A percentile compares a stretch with the other conserved stretches of the same genome.
Evolutionary conservation across 805 yeast genomes (phyloP).

Genomic region (Lipomyces yamanashiensis): DNA sequence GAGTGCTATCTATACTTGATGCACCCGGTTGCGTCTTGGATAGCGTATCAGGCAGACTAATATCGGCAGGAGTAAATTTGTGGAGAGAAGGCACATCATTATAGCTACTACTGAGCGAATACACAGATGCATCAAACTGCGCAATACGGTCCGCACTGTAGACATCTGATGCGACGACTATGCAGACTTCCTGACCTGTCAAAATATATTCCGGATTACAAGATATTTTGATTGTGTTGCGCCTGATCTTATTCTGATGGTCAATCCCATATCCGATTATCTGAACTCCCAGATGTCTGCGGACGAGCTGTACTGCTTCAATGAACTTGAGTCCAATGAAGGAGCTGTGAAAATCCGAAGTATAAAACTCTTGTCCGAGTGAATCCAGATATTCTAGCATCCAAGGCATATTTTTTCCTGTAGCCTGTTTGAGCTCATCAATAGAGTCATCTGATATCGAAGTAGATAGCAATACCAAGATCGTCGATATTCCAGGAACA

Average conservation of each 20-base stretch:
- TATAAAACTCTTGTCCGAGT: slow-evolving; percentile 16
- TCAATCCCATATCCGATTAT: slow-evolving; percentile 19
- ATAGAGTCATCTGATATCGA: slow-evolving; percentile 17
- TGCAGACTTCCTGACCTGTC: slow-evolving; percentile 22
- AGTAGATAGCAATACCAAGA: slow-evolving; percentile 19
- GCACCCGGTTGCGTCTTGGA: background rate
- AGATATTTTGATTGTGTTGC: slow-evolving; percentile 14
- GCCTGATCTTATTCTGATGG: slow-evolving; percentile 8
- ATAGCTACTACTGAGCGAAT: background rate
- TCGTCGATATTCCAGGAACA: slow-evolving; percentile 25
- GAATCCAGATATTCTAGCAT: slow-evolving; percentile 19
- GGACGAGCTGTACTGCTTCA: slow-evolving; percentile 20
- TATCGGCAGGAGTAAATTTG: slow-evolving; percentile 22
- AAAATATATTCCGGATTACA: slow-evolving; percentile 13
- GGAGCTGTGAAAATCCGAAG: slow-evolving; percentile 13
- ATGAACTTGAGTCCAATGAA: slow-evolving; percentile 19
- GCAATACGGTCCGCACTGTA: slow-evolving; percentile 23
- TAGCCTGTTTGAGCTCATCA: slow-evolving; percentile 3
- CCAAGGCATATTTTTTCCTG: slow-evolving; percentile 12
- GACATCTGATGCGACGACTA: slow-evolving; percentile 20
- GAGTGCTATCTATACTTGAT: no score
- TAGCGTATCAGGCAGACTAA: background rate
- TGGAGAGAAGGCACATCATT: slow-evolving; percentile 1
- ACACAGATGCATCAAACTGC: slow-evolving; percentile 8
- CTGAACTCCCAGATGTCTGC: slow-evolving; percentile 15